A percentile compares a stretch with the other conserved stretches of the same genome.
These are phyloP conservation scores for Fraxinus velutina DNA, from an alignment of 305 asterid species.

Conservation along the genomic window DNA sequence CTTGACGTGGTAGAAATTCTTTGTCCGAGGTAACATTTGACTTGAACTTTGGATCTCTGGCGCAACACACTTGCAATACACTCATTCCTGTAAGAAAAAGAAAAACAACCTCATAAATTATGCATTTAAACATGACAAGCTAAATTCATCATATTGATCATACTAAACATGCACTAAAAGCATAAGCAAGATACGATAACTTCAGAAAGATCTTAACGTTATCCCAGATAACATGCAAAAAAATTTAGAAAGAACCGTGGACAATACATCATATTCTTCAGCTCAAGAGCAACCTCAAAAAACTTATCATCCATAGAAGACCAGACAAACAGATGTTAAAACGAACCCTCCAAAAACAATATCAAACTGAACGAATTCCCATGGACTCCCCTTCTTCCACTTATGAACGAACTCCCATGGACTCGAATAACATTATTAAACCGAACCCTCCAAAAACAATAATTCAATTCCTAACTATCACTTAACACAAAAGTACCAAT, in stretches of 20 bases:
- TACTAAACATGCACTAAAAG: not conserved
- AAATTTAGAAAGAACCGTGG: not conserved
- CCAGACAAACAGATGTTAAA: not conserved
- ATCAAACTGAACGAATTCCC: not conserved
- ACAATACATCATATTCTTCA: not conserved
- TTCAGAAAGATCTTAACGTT: not conserved
- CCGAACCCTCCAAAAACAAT: not conserved
- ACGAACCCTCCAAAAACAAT: too few relatives aligned
- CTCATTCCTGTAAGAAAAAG: conserved; percentile 49
- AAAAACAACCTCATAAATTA: not conserved
- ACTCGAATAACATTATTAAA: not conserved
- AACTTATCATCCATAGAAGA: not conserved
- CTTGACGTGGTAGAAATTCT: conserved; percentile 59
- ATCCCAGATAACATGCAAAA: not conserved
- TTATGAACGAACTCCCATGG: not conserved
- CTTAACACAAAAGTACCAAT: not conserved
- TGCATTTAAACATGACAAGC: not conserved
- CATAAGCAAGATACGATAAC: not conserved
- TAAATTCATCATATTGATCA: not conserved
- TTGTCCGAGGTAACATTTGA: conserved; percentile 51
- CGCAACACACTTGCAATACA: conserved; percentile 78
- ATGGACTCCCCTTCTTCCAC: not conserved
- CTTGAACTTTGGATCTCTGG: conserved; percentile 40
- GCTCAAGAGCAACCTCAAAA: too few relatives aligned
- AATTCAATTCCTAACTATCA: not conserved